Evolutionary conservation across 495 filamentous ascomycete species (phyloP).

Genomic region (Pseudoneurospora amorphoporcata): DNA sequence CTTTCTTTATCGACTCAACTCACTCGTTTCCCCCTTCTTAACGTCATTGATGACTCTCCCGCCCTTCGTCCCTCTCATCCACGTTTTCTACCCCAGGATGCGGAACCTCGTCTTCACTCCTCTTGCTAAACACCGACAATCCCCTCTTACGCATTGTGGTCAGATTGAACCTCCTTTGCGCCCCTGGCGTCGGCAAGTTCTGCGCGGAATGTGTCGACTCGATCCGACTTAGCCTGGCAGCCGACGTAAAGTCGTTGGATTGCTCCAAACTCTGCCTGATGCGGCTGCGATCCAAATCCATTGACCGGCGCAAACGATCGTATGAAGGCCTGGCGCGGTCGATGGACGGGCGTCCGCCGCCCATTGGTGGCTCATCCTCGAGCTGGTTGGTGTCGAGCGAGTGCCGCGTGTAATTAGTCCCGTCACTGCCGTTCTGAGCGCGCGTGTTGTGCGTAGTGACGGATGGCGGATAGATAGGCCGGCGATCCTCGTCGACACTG

Average conservation of each 20-base stretch:
- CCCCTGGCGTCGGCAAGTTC: background rate
- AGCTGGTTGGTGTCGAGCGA: constrained; percentile 29
- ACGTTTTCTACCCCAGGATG: background rate
- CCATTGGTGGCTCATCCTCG: constrained; percentile 18
- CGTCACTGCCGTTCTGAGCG: constrained; percentile 86
- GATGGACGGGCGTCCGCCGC: constrained; percentile 41
- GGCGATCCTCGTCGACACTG: constrained; percentile 66
- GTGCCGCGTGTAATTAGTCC: constrained; percentile 75
- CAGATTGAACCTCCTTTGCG: constrained; percentile 23
- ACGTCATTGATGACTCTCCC: background rate
- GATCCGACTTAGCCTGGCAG: constrained; percentile 69
- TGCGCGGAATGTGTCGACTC: constrained; percentile 57
- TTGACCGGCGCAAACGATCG: constrained; percentile 63
- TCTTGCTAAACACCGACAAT: constrained; percentile 26
- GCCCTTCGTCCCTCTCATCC: background rate
- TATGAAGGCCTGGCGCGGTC: constrained; percentile 65
- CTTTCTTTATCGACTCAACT: background rate
- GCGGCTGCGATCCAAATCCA: constrained; percentile 47
- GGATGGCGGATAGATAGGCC: constrained; percentile 87
- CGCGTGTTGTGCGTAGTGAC: constrained; percentile 71
- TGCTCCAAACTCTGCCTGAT: constrained; percentile 71
- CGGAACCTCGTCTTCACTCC: constrained; percentile 12
- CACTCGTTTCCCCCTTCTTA: background rate
- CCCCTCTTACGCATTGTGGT: constrained; percentile 25
- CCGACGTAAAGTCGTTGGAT: constrained; percentile 83